phyloP scores from a whole-genome alignment of 2,329 filamentous ascomycete species.

The Alternaria incomplexa region DNA sequence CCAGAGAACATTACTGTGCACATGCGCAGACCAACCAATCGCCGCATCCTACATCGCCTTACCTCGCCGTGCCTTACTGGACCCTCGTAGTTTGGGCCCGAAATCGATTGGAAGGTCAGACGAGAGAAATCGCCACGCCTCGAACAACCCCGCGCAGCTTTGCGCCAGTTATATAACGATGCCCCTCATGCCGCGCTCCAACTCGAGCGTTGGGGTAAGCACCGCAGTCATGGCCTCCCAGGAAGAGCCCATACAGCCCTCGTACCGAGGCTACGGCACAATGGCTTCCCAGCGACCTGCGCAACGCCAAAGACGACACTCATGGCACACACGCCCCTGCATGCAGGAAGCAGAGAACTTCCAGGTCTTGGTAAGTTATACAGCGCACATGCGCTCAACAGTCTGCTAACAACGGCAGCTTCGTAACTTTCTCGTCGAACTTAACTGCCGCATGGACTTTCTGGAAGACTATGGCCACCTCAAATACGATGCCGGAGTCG shows the following conservation, averaged over 20 bases:
- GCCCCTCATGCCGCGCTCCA: slow-evolving; percentile 32
- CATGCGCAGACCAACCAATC: slow-evolving; percentile 29
- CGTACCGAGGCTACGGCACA: slow-evolving; percentile 46
- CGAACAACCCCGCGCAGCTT: slow-evolving; percentile 24
- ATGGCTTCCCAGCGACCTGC: slow-evolving; percentile 23
- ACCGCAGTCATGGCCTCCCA: slow-evolving; percentile 46
- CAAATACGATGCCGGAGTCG: slow-evolving; percentile 81
- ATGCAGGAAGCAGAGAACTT: slow-evolving; percentile 56
- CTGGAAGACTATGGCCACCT: slow-evolving; percentile 87
- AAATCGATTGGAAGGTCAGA: slow-evolving; percentile 7
- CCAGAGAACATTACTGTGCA: slow-evolving; percentile 25
- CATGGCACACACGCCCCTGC: slow-evolving; percentile 55
- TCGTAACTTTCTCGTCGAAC: slow-evolving; percentile 81
- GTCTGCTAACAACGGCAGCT: slow-evolving; percentile 57
- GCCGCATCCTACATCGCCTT: background rate
- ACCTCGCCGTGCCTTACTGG: slow-evolving; percentile 8
- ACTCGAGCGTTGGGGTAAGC: slow-evolving; percentile 30
- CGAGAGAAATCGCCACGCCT: slow-evolving; percentile 26
- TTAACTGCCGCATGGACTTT: slow-evolving; percentile 85
- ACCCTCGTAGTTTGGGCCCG: slow-evolving; percentile 18
- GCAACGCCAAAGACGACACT: slow-evolving; percentile 53
- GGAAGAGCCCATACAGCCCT: slow-evolving; percentile 51
- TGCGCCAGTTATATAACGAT: slow-evolving; percentile 26
- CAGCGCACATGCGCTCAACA: background rate
- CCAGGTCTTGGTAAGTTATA: slow-evolving; percentile 48